Evolutionary conservation across 768 basidiomycete genomes (phyloP).

Genomic region (Panaeolus cyanescens): DNA sequence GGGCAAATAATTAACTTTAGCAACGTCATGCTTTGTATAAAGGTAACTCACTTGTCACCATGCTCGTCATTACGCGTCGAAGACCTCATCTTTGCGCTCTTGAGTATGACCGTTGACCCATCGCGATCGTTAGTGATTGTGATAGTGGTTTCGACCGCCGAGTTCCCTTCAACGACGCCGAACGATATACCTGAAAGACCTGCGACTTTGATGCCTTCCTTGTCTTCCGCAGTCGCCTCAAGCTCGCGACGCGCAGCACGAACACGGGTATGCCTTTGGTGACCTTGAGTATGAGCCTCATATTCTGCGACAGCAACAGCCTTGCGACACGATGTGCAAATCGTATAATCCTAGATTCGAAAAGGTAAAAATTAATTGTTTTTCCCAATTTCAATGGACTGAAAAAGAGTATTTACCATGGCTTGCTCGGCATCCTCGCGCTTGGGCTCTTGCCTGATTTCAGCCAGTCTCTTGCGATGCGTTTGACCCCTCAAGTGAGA

Average conservation of each 20-base stretch:
- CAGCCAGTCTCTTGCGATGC: slow-evolving; percentile 22
- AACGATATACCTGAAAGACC: slow-evolving; percentile 45
- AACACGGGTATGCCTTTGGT: slow-evolving; percentile 28
- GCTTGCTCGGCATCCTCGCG: not conserved
- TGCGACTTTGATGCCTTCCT: slow-evolving; percentile 44
- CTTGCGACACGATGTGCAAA: slow-evolving; percentile 26
- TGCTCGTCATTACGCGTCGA: slow-evolving; percentile 21
- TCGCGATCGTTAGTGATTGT: slow-evolving; percentile 26
- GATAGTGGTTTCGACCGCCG: slow-evolving; percentile 26
- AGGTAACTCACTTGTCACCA: slow-evolving; percentile 22
- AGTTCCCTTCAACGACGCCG: slow-evolving; percentile 40
- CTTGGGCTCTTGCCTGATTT: not conserved
- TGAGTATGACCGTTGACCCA: slow-evolving; percentile 19
- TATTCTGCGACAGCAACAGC: slow-evolving; percentile 21
- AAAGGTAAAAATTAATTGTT: no score
- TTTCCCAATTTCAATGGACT: not conserved
- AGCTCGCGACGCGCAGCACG: slow-evolving; percentile 32
- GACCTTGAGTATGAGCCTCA: slow-evolving; percentile 29
- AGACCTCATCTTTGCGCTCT: slow-evolving; percentile 24
- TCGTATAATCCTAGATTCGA: not conserved
- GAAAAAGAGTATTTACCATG: not conserved
- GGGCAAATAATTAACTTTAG: not conserved
- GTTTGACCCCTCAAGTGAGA: slow-evolving; percentile 31
- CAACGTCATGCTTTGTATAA: not conserved
- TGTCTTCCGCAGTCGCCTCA: slow-evolving; percentile 46